Percentiles rank a stretch among this genome's conserved stretches.
Conservation (phyloP, 2,329 filamentous ascomycete species). For the Endoconidiophora laricicola region DNA sequence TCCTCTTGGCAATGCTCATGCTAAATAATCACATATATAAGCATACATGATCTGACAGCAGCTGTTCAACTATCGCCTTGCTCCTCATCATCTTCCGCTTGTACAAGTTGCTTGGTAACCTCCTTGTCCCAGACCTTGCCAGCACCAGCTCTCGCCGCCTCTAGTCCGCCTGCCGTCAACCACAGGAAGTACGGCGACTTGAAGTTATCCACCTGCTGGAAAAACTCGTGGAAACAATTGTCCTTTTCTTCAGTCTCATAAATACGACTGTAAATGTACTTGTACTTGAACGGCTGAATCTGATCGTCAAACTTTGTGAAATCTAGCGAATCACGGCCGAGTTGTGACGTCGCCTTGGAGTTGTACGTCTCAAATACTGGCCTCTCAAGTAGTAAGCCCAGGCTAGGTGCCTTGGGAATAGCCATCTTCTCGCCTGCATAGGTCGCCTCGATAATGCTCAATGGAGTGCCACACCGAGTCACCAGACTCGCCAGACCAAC, state of each 20-base stretch:
- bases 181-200: conserved; percentile 57
- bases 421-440: conserved; percentile 59
- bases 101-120: conserved; percentile 32
- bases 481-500: conserved; percentile 78
- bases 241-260: conserved; percentile 79
- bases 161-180: conserved; percentile 51
- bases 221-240: conserved; percentile 65
- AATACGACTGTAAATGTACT: conserved; percentile 81
- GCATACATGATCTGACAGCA: background rate
- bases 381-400: conserved; percentile 75
- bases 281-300: conserved; percentile 78
- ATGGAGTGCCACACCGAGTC: conserved; percentile 66
- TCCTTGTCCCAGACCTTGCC: conserved; percentile 19
- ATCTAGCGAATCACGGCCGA: conserved; percentile 52
- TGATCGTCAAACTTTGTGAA: conserved; percentile 63
- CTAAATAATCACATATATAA: background rate
- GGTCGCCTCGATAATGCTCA: conserved; percentile 53
- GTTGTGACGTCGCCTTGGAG: conserved; percentile 44
- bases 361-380: conserved; percentile 91
- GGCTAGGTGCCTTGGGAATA: conserved; percentile 83
- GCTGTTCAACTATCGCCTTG: conserved; percentile 25
- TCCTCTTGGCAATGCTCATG: too few species aligned
- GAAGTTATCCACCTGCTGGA: conserved; percentile 64
- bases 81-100: conserved; percentile 35
- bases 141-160: conserved; percentile 32